Conservation (phyloP, 192 early-diverging fungal genomes). For the Coemansia reversa region DNA sequence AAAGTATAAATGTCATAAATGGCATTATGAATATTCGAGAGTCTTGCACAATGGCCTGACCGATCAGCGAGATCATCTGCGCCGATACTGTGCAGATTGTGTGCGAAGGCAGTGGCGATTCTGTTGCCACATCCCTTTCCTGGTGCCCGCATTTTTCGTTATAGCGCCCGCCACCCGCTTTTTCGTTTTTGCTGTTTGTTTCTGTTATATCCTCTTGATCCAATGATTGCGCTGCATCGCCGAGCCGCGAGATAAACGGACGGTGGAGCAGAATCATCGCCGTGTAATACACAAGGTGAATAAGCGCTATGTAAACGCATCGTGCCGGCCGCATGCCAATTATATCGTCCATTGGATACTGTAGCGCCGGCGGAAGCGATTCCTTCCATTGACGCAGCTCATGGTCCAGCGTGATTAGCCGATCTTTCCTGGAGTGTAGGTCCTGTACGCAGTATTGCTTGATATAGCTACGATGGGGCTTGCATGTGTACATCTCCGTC, state of each 20-base stretch:
- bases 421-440: slow-evolving; percentile 39
- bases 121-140: not conserved
- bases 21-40: slow-evolving; percentile 53
- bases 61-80: slow-evolving; percentile 49
- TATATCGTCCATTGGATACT: slow-evolving; percentile 45
- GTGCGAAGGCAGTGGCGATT: slow-evolving; percentile 44
- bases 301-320: slow-evolving; percentile 46
- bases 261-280: slow-evolving; percentile 55
- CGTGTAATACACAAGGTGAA: slow-evolving; percentile 52
- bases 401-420: slow-evolving; percentile 46
- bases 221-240: slow-evolving; percentile 13
- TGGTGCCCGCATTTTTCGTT: not conserved
- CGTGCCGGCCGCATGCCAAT: slow-evolving; percentile 34
- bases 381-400: slow-evolving; percentile 50
- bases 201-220: not conserved
- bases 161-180: not conserved
- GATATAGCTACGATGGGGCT: slow-evolving; percentile 36
- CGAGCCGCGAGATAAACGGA: slow-evolving; percentile 50
- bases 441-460: slow-evolving; percentile 37
- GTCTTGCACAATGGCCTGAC: slow-evolving; percentile 45
- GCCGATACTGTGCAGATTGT: slow-evolving; percentile 55
- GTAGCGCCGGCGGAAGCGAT: slow-evolving; percentile 40
- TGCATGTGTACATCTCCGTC: slow-evolving; percentile 54
- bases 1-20: slow-evolving; percentile 53
- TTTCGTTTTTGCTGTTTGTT: not conserved